Base-by-base conservation (phyloP, 2,329 filamentous ascomycete species). In the Aureobasidium sp. region DNA sequence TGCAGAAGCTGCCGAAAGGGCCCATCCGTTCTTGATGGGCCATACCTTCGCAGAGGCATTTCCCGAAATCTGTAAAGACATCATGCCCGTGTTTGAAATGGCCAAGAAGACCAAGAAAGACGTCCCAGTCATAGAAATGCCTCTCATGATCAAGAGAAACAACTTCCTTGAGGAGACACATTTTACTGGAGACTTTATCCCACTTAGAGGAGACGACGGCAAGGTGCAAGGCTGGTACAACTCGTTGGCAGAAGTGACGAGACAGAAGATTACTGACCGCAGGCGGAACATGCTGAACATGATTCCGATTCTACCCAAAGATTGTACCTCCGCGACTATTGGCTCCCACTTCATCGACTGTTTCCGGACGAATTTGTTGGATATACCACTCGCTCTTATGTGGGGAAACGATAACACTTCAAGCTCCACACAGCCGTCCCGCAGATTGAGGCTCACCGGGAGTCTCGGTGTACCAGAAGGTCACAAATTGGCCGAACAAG, bases 161-260 rank as follows among this genome's bases (percentile, higher is more conserved):
- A 56, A 56, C 17, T 64, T 59, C 14, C 55, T 63, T 1, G 58
- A 63, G 45, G 65, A 66, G 39, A 61, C 58, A 1, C 62, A 57
- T 27, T 65, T 66, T 31, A 64, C 62, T 8, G 63, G 64, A 25
- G 36, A 57, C n/a, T 64, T 65, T 34, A 62, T 45, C 20, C 63
- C 65, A 5, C 45, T 66, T 2, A 45, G 64, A 11, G 55, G 49
- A 14, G 53, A 58, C 1, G 41, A 44, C 14, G 65, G 65, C 6
- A 15, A 52, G 12, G 48, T 66, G 9, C 37, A 34, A 12, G 65
- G 57, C 3, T 58, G 63, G n/a, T 66, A 65, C 41, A 64, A 66
- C 37, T 55, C 64, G 7, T 45, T 60, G 36, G 27, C 44, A n/a
- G 65, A 66, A 20, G 49, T 63, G 4, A 65, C 65, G 12, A 53